Conservation (phyloP, 73 alveolate genomes). For the Halteria grandinella region DNA sequence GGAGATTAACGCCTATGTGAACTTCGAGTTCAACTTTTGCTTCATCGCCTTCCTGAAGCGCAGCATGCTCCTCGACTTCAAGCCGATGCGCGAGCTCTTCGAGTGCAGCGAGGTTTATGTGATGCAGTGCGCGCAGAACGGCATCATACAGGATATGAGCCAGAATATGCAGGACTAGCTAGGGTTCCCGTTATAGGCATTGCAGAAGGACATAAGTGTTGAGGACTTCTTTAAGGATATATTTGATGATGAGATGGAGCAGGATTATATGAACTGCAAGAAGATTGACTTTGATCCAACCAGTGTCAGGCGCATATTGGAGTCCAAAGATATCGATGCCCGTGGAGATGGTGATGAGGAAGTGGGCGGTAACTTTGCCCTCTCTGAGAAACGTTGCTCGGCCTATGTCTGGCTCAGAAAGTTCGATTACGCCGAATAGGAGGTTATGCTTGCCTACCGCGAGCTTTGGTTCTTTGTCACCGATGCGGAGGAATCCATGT, state of each 20-base stretch:
- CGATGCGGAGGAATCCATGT: slow-evolving; percentile 45
- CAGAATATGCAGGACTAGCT: slow-evolving; percentile 22
- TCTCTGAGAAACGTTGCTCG: slow-evolving; percentile 44
- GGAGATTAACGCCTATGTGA: slow-evolving; percentile 53
- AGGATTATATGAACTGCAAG: slow-evolving; percentile 35
- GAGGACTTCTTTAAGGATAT: slow-evolving; percentile 23
- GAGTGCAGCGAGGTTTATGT: slow-evolving; percentile 43
- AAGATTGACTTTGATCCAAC: slow-evolving; percentile 35
- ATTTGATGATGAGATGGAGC: slow-evolving; percentile 43
- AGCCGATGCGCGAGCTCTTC: slow-evolving; percentile 45
- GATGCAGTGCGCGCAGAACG: not conserved
- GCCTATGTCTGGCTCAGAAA: slow-evolving; percentile 56
- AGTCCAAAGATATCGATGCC: slow-evolving; percentile 43
- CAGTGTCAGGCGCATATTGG: not conserved
- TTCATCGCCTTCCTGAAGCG: slow-evolving; percentile 47
- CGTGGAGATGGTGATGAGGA: slow-evolving; percentile 44
- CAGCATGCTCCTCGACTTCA: slow-evolving; percentile 38
- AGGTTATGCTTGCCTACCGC: slow-evolving; percentile 14
- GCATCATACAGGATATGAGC: slow-evolving; percentile 41
- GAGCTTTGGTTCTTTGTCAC: slow-evolving; percentile 56
- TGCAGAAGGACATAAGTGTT: slow-evolving; percentile 32
- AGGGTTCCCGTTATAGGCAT: slow-evolving; percentile 27
- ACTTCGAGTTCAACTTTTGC: slow-evolving; percentile 52
- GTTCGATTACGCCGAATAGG: slow-evolving; percentile 45
- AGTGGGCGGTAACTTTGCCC: not conserved